These are phyloP conservation scores for Elaeis oleifera DNA, from an alignment of 202 grass and related monocot genomes.

Conservation along the genomic window DNA sequence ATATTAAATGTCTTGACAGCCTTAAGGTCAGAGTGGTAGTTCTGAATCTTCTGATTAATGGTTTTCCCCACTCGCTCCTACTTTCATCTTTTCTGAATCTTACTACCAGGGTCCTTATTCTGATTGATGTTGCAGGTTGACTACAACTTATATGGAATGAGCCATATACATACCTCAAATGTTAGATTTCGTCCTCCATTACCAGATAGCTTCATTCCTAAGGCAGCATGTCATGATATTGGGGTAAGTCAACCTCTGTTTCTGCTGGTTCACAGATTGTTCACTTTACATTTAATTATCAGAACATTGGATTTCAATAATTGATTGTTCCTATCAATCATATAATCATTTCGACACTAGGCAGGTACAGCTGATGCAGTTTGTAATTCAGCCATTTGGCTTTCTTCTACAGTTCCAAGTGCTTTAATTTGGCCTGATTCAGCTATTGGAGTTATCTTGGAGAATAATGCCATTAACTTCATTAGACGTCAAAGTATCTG, in stretches of 20 bases:
- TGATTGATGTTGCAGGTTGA: conserved; percentile 59
- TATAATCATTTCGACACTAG: conserved; percentile 34
- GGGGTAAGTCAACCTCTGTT: conserved; percentile 24
- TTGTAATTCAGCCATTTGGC: conserved; percentile 52
- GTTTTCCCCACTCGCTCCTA: too few species aligned
- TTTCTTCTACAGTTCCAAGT: conserved; percentile 56
- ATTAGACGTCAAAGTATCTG: conserved; percentile 64
- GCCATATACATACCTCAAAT: conserved; percentile 80
- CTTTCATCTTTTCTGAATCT: conserved; percentile 8
- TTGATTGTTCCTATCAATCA: conserved; percentile 14
- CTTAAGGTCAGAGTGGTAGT: too few species aligned
- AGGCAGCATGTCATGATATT: conserved; percentile 24
- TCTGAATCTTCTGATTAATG: too few species aligned
- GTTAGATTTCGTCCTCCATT: conserved; percentile 78
- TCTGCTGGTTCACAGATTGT: conserved; percentile 20
- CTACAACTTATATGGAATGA: conserved; percentile 98
- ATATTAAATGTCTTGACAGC: too few species aligned
- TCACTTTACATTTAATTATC: conserved; percentile 20
- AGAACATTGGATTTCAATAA: conserved; percentile 8
- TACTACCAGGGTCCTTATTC: conserved; percentile 17
- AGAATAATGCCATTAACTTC: conserved; percentile 19
- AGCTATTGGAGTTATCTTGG: conserved; percentile 24
- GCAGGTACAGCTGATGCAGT: conserved; percentile 41
- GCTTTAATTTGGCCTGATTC: conserved; percentile 49
- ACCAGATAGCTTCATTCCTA: conserved; percentile 55